phyloP scores from a whole-genome alignment of 805 yeast species.

The Ogataea nakhonphanomensis region DNA sequence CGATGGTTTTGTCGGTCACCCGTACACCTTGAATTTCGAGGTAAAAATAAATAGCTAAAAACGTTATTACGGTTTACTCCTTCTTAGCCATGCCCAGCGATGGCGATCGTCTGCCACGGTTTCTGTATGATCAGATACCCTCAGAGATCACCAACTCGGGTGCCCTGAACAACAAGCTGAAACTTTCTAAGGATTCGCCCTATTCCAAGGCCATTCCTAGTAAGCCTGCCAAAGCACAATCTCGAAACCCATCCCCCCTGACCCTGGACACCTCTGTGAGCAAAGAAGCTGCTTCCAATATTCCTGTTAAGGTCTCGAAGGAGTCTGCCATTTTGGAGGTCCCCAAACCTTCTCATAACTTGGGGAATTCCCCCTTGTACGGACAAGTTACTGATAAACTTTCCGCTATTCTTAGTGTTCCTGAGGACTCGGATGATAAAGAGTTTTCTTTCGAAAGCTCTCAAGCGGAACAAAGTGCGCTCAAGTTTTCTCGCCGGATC shows the following conservation, averaged over 20 bases:
- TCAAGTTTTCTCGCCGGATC: constrained; percentile 9
- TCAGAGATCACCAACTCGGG: constrained; percentile 25
- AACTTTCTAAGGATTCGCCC: constrained; percentile 24
- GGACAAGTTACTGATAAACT: constrained; percentile 21
- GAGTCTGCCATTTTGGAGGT: background rate
- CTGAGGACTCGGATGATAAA: constrained; percentile 9
- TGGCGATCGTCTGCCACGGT: constrained; percentile 25
- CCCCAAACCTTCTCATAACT: background rate
- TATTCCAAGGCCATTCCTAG: constrained; percentile 20
- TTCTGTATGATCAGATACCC: constrained; percentile 31
- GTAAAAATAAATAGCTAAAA: background rate
- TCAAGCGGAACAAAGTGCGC: constrained; percentile 1
- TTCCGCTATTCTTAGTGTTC: constrained; percentile 14
- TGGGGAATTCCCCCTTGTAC: constrained; percentile 20
- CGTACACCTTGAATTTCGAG: background rate
- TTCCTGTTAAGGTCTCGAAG: constrained; percentile 19
- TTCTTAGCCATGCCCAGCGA: constrained; percentile 3
- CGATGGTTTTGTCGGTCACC: background rate
- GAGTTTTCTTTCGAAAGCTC: constrained; percentile 10
- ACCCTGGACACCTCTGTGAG: constrained; percentile 22
- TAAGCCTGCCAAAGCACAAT: constrained; percentile 2
- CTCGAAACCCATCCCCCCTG: constrained; percentile 4
- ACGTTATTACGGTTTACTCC: background rate
- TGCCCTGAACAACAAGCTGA: constrained; percentile 22
- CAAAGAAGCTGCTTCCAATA: constrained; percentile 10